Base-by-base conservation (phyloP, 192 early-diverging fungal genomes). In the Umbelopsis sp. region DNA sequence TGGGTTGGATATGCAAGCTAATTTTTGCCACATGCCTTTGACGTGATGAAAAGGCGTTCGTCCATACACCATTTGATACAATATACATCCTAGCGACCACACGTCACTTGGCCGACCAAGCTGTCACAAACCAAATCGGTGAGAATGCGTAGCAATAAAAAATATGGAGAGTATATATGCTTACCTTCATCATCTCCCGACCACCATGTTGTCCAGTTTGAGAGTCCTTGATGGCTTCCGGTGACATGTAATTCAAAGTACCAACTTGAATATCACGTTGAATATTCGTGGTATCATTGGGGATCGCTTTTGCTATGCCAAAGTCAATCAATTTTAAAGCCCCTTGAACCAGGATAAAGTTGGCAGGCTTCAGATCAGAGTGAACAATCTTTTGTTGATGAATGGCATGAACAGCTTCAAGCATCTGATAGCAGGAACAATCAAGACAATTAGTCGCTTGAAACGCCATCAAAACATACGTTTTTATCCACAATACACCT, bases 201-300 rank as follows among this genome's bases (percentile, higher is more conserved):
- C 56, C 56, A 34, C 31, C 26, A 31, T 29, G 26, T 17, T 62
- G 56, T 0, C 56, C 56, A 31, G 29, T 12, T 34, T 62, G 56
- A 62, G 56, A 62, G 31, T 62, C 56, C 16, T 62, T 62, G 4
- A 62, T 62, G 6, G 94, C 88, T 77, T 99, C 97, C 0, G 97
- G 97, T 1, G 95, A 87, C 96, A 99, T 99, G 77, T 98, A 99
- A 69, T 96, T 96, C 9, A 93, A 82, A 0, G 97, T 99, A 3
- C 97, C 97, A 22, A 86, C 87, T 69, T 95, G 94, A 65, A 88
- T 83, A 56, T 97, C 94, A 16, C 95, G 77, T 45, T 94, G 90
- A 53, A 98, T 91, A 72, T 97, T 97, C 21, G 96, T 97, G 0
- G 96, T 98, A 74, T 96, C 94, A 78, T 95, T 95, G 9, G 92